Base-by-base conservation (phyloP, 176 grass and related monocot genomes). In the Lolium perenne region DNA sequence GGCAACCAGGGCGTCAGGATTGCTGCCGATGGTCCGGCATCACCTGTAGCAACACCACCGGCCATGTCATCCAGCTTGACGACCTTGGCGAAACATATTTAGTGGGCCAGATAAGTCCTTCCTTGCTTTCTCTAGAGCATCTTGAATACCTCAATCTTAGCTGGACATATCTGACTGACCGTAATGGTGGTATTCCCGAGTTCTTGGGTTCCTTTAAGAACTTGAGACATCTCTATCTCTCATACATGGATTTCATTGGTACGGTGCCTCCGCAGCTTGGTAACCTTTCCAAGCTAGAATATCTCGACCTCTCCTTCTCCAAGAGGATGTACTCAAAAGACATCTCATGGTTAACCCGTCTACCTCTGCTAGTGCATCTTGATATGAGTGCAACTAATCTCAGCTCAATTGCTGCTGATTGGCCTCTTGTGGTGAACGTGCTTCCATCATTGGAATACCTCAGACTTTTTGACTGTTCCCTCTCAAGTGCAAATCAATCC, bases 1-100 rank as follows among this genome's bases (percentile, higher is more conserved):
- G 89, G 92, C 13, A 13, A 0, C 7, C 1, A 10, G 23, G 0
- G 4, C 6, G 69, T 0, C 4, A 29, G 0, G 71, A 93, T 9
- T 91, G 86, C 82, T 93, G 92, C 78, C 12, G n/a, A 1, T 91
- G 92, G 88, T 18, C 10, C 10, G 86, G 92, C 53, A 76, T 94
- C 79, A 5, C 10, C 0, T 94, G 92, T 53, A 17, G 17, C 51
- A 65, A 78, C 11, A 10, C 0, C 1, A 91, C 83, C 7, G 66
- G 68, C 20, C 60, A 68, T 50, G 76, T 91, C 38, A 0, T 84
- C 29, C 0, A 15, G 46, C 66, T 94, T n/a, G n/a, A n/a, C n/a
- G 6, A 6, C 0, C 73, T 94, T 35, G 55, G 58, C 10, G 0
- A 0, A 1, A 4, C 3, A 6, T 12, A 0, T 40, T 49, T 92